Base-by-base conservation (phyloP, 1,139 yeast species). In the Zhuliangozyma parablackwelliae region DNA sequence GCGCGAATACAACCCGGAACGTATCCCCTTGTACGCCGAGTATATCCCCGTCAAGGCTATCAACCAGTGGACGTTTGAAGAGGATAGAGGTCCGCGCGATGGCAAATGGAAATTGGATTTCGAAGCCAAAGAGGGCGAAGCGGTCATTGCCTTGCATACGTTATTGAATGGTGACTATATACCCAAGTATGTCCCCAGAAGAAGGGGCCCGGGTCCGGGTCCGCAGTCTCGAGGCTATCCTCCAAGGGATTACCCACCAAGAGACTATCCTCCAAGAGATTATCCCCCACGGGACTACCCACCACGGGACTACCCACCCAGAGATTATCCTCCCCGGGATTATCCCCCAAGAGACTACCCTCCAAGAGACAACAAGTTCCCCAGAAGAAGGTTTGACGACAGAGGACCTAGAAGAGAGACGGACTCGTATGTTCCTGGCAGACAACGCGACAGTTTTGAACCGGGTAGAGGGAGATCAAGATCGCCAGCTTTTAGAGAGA, bases 21-120 rank as follows among this genome's bases (percentile, higher is more conserved):
- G 68, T 43, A 50, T 49, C 29, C 57, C 59, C 9, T 45, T 69
- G 29, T 69, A 53, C 44, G 65, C 65, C 30, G 76, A 71, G 44
- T 70, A 53, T 45, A 63, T 71, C 28, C 75, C 75, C 0, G 75
- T 68, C 10, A 65, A 66, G 44, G 73, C 72, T 12, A 59, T 69
- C 13, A 66, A 64, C 40, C 62, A 59, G 37, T 70, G 76, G 75
- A 68, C 70, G 10, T 72, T 59, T 45, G 74, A 70, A 46, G 77
- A 71, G 46, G 69, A 64, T 38, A 52, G 50, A 31, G 72, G 72
- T 8, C 75, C 77, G 7, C 51, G 53, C 31, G 62, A 69, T 46
- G 76, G 74, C 1, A 52, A 65, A 35, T 71, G 77, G 76, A 61
- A 60, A 36, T 53, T 71, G 26, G 59, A 57, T 12, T 70, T 64